These are phyloP conservation scores for Pythium phragmiticola DNA, from an alignment of 352 stramenopile genomes.

Conservation along the genomic window DNA sequence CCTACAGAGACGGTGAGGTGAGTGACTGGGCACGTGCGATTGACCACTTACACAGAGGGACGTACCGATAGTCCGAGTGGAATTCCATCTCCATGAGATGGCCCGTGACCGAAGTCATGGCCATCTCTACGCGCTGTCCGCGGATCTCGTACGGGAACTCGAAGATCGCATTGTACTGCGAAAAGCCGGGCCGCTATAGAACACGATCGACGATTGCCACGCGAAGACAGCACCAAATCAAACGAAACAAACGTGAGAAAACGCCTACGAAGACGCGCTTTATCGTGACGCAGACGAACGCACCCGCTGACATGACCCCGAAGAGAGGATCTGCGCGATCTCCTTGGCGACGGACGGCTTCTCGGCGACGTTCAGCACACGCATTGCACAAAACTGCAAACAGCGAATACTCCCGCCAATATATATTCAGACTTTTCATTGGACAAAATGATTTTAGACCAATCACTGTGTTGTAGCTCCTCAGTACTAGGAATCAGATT, in stretches of 20 bases:
- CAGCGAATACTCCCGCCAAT: constrained; percentile 24
- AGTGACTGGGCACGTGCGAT: neutral
- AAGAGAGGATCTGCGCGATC: constrained; percentile 93
- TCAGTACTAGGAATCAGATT: neutral
- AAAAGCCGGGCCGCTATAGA: constrained; percentile 58
- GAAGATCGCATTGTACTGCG: constrained; percentile 91
- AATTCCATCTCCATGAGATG: constrained; percentile 99
- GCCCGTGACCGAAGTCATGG: constrained; percentile 96
- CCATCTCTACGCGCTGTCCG: constrained; percentile 86
- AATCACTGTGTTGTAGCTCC: constrained; percentile 13
- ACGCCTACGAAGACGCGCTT: neutral
- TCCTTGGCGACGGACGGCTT: constrained; percentile 99
- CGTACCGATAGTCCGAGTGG: constrained; percentile 56
- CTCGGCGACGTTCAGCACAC: constrained; percentile 98
- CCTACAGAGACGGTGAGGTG: constrained; percentile 37
- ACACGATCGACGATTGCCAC: constrained; percentile 2
- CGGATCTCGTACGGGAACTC: constrained; percentile 90
- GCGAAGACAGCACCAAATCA: constrained; percentile 4
- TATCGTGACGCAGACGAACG: constrained; percentile 15
- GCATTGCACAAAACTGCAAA: constrained; percentile 39
- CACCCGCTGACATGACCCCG: constrained; percentile 55
- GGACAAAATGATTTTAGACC: constrained; percentile 20
- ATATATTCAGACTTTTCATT: constrained; percentile 16
- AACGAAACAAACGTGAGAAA: neutral
- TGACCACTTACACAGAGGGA: neutral